Conservation (phyloP, 306 rosid species). For the Rosa rugosa region DNA sequence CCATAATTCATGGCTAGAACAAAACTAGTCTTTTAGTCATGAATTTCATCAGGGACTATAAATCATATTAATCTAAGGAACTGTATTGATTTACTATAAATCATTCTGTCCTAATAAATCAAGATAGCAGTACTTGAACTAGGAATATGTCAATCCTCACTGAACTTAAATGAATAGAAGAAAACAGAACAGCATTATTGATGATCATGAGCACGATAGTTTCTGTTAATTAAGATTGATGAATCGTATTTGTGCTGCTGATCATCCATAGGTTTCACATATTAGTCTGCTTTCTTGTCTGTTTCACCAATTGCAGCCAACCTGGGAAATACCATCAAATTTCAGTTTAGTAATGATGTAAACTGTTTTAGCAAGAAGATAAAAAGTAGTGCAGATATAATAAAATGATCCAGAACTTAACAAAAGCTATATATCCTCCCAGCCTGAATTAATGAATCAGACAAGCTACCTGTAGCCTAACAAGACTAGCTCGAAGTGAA, state of each 20-base stretch:
- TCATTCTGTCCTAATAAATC: no score
- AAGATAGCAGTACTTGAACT: no score
- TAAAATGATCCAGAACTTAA: background rate
- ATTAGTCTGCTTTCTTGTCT: conserved; percentile 65
- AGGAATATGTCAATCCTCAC: no score
- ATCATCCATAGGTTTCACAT: background rate
- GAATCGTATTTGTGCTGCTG: background rate
- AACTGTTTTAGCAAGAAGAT: background rate
- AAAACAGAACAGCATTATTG: no score
- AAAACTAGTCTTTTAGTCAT: no score
- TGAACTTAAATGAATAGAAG: no score
- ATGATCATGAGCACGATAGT: background rate
- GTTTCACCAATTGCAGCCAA: conserved; percentile 66
- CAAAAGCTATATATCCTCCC: no score
- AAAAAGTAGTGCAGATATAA: background rate
- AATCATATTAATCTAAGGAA: no score
- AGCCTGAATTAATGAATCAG: background rate
- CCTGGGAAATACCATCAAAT: conserved; percentile 6
- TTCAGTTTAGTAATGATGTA: background rate
- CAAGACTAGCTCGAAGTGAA: conserved; percentile 58
- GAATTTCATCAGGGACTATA: no score
- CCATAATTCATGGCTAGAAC: no score
- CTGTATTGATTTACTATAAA: no score
- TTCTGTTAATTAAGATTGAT: background rate
- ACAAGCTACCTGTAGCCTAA: conserved; percentile 67